phyloP scores from a whole-genome alignment of 208 protist genomes.

The Leishmania gerbilli region DNA sequence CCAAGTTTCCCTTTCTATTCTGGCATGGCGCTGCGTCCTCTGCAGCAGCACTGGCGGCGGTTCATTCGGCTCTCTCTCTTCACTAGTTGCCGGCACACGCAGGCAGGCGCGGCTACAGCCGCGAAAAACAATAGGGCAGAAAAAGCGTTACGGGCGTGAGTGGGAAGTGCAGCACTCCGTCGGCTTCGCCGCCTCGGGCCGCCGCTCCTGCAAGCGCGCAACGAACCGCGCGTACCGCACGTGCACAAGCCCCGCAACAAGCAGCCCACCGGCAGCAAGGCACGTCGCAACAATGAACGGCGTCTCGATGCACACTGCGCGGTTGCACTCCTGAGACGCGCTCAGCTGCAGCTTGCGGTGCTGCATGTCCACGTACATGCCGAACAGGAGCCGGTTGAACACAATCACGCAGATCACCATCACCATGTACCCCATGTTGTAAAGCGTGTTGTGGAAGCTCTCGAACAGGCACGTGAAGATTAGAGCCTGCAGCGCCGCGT shows the following conservation, averaged over 20 bases:
- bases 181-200: background rate
- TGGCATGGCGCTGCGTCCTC: slow-evolving; percentile 2
- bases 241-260: slow-evolving; percentile 43
- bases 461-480: slow-evolving; percentile 58
- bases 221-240: slow-evolving; percentile 57
- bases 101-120: background rate
- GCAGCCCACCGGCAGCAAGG: slow-evolving; percentile 31
- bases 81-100: background rate
- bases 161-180: background rate
- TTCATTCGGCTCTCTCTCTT: background rate
- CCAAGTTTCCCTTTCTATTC: slow-evolving; percentile 28
- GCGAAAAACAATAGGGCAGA: background rate
- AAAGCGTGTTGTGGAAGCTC: slow-evolving; percentile 51
- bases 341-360: slow-evolving; percentile 34
- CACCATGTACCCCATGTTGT: slow-evolving; percentile 47
- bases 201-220: slow-evolving; percentile 4
- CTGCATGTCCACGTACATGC: slow-evolving; percentile 47
- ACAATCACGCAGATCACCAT: slow-evolving; percentile 44
- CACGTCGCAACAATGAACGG: slow-evolving; percentile 52
- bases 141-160: background rate
- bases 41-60: background rate
- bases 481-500: slow-evolving; percentile 42
- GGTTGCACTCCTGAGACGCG: slow-evolving; percentile 36
- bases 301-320: slow-evolving; percentile 37
- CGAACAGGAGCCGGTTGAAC: slow-evolving; percentile 67